phyloP scores from a whole-genome alignment of 306 rosid species.

The Mucuna pruriens region DNA sequence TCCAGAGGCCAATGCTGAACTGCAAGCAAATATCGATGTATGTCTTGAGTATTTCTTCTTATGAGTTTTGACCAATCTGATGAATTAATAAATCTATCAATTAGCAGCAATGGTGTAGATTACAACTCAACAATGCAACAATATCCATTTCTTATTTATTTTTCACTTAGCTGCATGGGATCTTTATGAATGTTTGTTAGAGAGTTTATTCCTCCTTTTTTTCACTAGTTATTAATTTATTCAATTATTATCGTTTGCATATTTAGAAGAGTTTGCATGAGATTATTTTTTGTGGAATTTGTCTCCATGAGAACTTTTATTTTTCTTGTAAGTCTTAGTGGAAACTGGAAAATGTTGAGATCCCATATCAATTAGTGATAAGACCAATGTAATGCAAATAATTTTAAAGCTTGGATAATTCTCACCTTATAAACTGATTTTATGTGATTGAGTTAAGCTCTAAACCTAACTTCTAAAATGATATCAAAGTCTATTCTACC shows the following conservation, averaged over 20 bases:
- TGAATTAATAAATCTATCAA: neutral
- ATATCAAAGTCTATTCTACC: no score
- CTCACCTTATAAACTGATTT: no score
- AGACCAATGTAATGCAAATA: no score
- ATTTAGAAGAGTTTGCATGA: constrained; percentile 3
- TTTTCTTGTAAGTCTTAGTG: neutral
- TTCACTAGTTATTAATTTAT: neutral
- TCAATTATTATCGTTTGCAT: neutral
- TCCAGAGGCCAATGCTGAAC: constrained; percentile 95
- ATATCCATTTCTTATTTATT: constrained; percentile 2
- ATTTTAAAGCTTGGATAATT: no score
- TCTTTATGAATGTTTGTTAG: neutral
- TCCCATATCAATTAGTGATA: no score
- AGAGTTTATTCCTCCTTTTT: neutral
- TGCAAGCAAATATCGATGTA: constrained; percentile 95
- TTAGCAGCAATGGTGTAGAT: neutral
- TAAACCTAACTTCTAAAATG: no score
- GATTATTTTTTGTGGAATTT: neutral
- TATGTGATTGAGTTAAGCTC: no score
- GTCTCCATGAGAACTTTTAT: neutral
- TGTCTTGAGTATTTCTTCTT: constrained; percentile 32
- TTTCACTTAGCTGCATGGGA: neutral
- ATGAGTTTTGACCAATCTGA: neutral
- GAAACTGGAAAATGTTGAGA: no score
- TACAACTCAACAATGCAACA: neutral